Percentiles rank a stretch among this genome's conserved stretches.
These are phyloP conservation scores for Solanum bukasovii DNA, from an alignment of 257 asterid genomes.

Conservation along the genomic window DNA sequence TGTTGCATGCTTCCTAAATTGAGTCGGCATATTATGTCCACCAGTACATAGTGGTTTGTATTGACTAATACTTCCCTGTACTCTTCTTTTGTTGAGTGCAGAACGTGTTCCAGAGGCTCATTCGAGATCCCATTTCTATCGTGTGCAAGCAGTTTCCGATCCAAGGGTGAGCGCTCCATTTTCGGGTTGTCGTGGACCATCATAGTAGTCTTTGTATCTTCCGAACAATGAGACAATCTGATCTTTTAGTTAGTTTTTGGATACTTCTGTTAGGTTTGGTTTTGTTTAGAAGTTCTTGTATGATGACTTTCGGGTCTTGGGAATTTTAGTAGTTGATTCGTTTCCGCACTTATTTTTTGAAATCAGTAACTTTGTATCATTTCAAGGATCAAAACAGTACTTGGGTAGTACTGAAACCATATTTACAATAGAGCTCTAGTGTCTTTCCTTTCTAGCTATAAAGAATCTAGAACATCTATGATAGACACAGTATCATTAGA, in stretches of 20 bases:
- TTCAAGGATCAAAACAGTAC: too few relatives aligned
- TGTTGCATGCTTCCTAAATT: background rate
- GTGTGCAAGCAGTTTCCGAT: background rate
- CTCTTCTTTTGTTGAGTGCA: background rate
- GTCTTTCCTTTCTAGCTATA: too few relatives aligned
- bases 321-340: background rate
- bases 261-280: background rate
- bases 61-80: background rate
- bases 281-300: background rate
- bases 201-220: background rate
- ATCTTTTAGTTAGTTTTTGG: background rate
- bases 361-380: too few relatives aligned
- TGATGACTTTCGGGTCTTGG: background rate
- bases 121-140: background rate
- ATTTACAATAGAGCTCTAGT: too few relatives aligned
- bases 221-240: background rate
- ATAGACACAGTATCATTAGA: too few relatives aligned
- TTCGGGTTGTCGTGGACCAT: background rate
- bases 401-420: too few relatives aligned
- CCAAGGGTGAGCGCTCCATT: background rate
- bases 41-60: background rate
- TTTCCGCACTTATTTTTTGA: background rate
- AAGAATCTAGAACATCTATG: too few relatives aligned
- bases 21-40: background rate
- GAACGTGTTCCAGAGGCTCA: background rate